A percentile compares a stretch with the other conserved stretches of the same genome.
These are phyloP conservation scores for Cymodocea nodosa DNA, from an alignment of 116 monocot species.

Conservation along the genomic window DNA sequence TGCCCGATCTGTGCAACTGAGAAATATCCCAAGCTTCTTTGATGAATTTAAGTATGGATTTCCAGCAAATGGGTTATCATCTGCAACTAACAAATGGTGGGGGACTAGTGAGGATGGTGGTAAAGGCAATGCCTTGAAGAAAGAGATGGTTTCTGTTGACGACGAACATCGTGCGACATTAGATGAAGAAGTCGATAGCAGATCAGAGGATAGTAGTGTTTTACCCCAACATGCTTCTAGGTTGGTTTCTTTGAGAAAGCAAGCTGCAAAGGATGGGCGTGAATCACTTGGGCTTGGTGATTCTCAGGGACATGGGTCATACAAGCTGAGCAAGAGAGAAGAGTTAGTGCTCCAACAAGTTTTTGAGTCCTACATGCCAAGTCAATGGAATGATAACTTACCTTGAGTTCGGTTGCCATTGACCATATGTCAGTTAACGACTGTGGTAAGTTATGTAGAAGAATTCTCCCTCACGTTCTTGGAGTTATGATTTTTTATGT, in stretches of 20 bases:
- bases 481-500: too few relatives aligned
- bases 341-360: conserved; percentile 29
- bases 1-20: conserved; percentile 17
- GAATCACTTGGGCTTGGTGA: conserved; percentile 29
- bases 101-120: conserved; percentile 11
- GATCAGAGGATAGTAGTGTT: conserved; percentile 3
- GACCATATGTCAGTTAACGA: too few relatives aligned
- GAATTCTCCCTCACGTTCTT: too few relatives aligned
- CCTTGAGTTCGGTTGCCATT: not conserved
- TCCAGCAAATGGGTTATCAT: conserved; percentile 60
- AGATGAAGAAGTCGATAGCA: conserved; percentile 13
- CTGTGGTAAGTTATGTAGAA: too few relatives aligned
- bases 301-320: conserved; percentile 6
- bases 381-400: conserved; percentile 11
- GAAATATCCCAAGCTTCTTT: conserved; percentile 41
- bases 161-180: conserved; percentile 5
- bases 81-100: conserved; percentile 48
- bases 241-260: conserved; percentile 42
- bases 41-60: conserved; percentile 83
- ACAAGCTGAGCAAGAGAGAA: conserved; percentile 37
- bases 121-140: conserved; percentile 1
- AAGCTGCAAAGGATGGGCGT: conserved; percentile 24
- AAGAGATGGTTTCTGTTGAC: conserved; percentile 3
- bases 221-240: conserved; percentile 16
- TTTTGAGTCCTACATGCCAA: conserved; percentile 28